Base-by-base conservation (phyloP, 169 alveolate species). In the Plasmodium knowlesi region DNA sequence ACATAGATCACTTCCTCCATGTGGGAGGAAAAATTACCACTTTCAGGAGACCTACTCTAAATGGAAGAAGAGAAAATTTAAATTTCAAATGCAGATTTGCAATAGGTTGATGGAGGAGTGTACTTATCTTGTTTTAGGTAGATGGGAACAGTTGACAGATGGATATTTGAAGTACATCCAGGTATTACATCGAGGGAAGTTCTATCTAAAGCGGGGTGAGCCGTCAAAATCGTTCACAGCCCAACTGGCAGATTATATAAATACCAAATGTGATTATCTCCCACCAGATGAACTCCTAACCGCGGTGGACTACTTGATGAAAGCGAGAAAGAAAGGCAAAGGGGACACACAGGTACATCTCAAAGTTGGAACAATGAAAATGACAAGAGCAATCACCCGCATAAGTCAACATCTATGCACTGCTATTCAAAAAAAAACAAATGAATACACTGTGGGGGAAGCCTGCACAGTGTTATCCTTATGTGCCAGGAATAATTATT, bases 271-370 rank as follows among this genome's bases (percentile, higher is more conserved):
- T 39, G 37, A 46, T 16, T 32, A 6, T 28, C 28, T 80, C 57
- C 32, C 73, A 22, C 61, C 71, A 0, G 86, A 80, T 80, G 86
- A 80, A 16, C 71, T 80, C n/a, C 19, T 80, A 80, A n/a, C 19
- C 37, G 57, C 61, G 9, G 34, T 80, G 61, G 34, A 32, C 53
- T 80, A 80, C 61, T 16, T 80, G 5, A 80, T 39, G 5, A 46
- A 80, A 4, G 61, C 57, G 73, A 19, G 57, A 25, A 19, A 5
- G 3, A n/a, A 61, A 25, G 37, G 12, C 3, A 61, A 61, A 61
- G 19, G 74, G 34, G 34, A n/a, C 6, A 61, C n/a, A 61, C 0
- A 19, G 74, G 74, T 61, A 9, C 16, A 25, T 5, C 28, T n/a
- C 34, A 6, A 61, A 61, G 14, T 3, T 61, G 8, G 34, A 2